These are phyloP conservation scores for Phellopilus nigrolimitatus DNA, from an alignment of 1,284 basidiomycete genomes.

Conservation along the genomic window DNA sequence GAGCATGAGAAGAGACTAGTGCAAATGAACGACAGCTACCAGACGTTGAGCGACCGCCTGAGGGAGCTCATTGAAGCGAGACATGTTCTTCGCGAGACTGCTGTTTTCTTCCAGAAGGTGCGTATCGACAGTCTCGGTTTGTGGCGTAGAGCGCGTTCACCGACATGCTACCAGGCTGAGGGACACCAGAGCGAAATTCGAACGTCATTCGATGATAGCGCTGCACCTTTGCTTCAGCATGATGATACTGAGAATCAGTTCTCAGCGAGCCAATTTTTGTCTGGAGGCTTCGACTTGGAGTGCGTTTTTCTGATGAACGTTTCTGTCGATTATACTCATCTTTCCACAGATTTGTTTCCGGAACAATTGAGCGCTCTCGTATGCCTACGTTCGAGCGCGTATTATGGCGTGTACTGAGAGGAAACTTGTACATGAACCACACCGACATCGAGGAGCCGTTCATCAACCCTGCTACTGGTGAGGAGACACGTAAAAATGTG, in stretches of 20 bases:
- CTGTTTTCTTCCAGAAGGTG: conserved; percentile 92
- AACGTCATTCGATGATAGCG: conserved; percentile 88
- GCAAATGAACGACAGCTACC: conserved; percentile 95
- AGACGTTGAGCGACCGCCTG: conserved; percentile 82
- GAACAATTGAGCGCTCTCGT: conserved; percentile 91
- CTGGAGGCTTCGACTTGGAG: conserved; percentile 75
- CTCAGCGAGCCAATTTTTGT: conserved; percentile 44
- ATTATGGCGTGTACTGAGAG: conserved; percentile 95
- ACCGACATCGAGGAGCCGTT: conserved; percentile 94
- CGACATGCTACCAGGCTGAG: conserved; percentile 56
- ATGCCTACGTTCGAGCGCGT: conserved; percentile 96
- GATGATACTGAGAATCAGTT: conserved; percentile 79
- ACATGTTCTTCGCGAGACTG: conserved; percentile 92
- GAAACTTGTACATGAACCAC: conserved; percentile 99
- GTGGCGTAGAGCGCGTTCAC: conserved; percentile 12
- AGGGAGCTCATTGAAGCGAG: conserved; percentile 90
- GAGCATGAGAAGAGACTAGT: conserved; percentile 85
- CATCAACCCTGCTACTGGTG: conserved; percentile 77
- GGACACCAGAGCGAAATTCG: conserved; percentile 77
- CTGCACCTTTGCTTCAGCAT: conserved; percentile 87
- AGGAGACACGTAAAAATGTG: conserved; percentile 92
- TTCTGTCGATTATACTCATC: background rate
- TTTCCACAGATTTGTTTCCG: conserved; percentile 78
- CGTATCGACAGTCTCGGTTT: conserved; percentile 23
- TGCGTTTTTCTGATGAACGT: conserved; percentile 34